Base-by-base conservation (phyloP, 2,329 filamentous ascomycete genomes). In the Nemania serpens region DNA sequence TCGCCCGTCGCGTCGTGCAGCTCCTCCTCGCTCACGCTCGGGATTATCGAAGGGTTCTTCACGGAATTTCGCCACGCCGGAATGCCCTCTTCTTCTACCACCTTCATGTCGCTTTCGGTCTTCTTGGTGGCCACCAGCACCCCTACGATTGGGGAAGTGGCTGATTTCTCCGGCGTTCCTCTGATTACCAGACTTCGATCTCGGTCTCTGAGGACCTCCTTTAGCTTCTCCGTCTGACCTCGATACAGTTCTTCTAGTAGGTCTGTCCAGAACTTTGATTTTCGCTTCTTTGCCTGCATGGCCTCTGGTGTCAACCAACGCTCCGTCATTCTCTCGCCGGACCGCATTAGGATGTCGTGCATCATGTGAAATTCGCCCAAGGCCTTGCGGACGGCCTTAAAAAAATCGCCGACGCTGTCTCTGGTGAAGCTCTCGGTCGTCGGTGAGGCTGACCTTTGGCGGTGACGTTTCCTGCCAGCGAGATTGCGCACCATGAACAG, bases 11-110 rank as follows among this genome's bases (percentile, higher is more conserved):
- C 45, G 12, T n/a, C 20, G 5, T 6, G 43, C 15, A 56, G 7
- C 20, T 56, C 53, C 20, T 41, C 53, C 25, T 48, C 34, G 15
- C 22, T 34, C 34, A 56, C 53, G 42, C 13, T 33, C 43, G 34
- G 34, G 17, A 10, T 34, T 17, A 18, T 18, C 12, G 18, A 41
- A 33, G n/a, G 18, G 2, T 33, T 29, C 11, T 15, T 17, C 22
- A 47, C 7, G 13, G 9, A 4, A 29, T 47, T 11, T 33, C 15
- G 11, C 13, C 22, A 47, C 3, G 10, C 6, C 13, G 12, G 22
- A 11, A 34, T 7, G 7, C 4, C n/a, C 33, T 49, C 45, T 42
- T 48, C n/a, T 18, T 39, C 36, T 3, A 34, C 20, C 5, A 11
- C 15, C 20, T n/a, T 36, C 43, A 56, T 48, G 7, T 56, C 43